Percentiles rank a stretch among this genome's conserved stretches.
These are phyloP conservation scores for Coffea canephora DNA, from an alignment of 257 asterid species.

Conservation along the genomic window DNA sequence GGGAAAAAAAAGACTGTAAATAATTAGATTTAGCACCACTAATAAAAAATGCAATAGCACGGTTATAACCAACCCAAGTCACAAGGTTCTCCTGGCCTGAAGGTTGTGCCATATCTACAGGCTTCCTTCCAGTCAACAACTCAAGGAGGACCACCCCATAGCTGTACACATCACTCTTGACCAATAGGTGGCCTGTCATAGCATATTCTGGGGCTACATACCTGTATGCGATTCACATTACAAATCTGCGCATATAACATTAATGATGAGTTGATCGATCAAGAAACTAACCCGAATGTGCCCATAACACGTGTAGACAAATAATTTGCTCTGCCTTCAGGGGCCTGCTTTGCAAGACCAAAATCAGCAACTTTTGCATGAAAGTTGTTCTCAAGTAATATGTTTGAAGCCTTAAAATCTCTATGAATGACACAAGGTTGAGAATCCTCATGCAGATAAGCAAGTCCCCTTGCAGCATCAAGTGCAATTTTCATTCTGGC, in stretches of 20 bases:
- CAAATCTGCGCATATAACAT: slow-evolving; percentile 11
- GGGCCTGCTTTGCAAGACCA: slow-evolving; percentile 96
- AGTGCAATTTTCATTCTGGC: slow-evolving; percentile 96
- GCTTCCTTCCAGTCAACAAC: slow-evolving; percentile 86
- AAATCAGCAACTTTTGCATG: slow-evolving; percentile 97
- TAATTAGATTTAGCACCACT: background rate
- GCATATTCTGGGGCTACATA: slow-evolving; percentile 99
- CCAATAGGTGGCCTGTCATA: slow-evolving; percentile 96
- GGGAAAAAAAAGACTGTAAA: background rate
- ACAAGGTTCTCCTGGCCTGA: slow-evolving; percentile 97
- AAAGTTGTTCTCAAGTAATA: slow-evolving; percentile 86
- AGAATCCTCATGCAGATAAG: slow-evolving; percentile 97
- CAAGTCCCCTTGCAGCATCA: slow-evolving; percentile 98
- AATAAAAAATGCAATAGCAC: background rate
- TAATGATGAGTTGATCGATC: background rate
- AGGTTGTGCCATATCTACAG: slow-evolving; percentile 96
- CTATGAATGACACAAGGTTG: slow-evolving; percentile 98
- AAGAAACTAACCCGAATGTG: slow-evolving; percentile 82
- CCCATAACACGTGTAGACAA: slow-evolving; percentile 99
- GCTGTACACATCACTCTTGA: slow-evolving; percentile 97
- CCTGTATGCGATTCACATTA: slow-evolving; percentile 37
- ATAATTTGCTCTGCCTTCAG: slow-evolving; percentile 88
- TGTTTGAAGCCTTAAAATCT: slow-evolving; percentile 96
- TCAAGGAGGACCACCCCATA: slow-evolving; percentile 97
- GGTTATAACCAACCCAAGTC: slow-evolving; percentile 67